A percentile compares a stretch with the other conserved stretches of the same genome.
Conservation (phyloP, 108 stramenopile species). For the Fistulifera solaris region DNA sequence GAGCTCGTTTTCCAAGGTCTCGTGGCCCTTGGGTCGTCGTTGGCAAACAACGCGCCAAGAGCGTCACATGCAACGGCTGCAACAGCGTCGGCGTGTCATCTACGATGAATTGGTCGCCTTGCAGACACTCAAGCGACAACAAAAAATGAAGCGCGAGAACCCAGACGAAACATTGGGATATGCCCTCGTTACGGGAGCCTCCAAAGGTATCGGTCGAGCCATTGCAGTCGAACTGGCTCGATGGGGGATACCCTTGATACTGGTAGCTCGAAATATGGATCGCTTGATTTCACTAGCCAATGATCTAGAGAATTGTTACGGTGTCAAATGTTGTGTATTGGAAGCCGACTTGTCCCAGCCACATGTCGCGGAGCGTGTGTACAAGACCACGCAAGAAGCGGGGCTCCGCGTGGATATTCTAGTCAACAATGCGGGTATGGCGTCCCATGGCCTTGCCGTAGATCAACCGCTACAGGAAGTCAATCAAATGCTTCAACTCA, state of each 20-base stretch:
- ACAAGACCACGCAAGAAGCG: slow-evolving; percentile 51
- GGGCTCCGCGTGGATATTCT: slow-evolving; percentile 61
- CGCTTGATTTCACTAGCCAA: slow-evolving; percentile 47
- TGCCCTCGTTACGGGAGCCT: slow-evolving; percentile 79
- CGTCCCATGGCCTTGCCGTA: slow-evolving; percentile 41
- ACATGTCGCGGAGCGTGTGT: slow-evolving; percentile 47
- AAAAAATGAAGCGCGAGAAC: slow-evolving; percentile 2
- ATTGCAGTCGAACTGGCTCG: slow-evolving; percentile 78
- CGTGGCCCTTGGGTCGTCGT: too few relatives aligned
- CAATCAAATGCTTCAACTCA: slow-evolving; percentile 57
- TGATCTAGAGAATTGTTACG: slow-evolving; percentile 76
- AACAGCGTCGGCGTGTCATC: slow-evolving; percentile 37
- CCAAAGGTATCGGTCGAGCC: slow-evolving; percentile 72
- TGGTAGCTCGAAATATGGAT: slow-evolving; percentile 66
- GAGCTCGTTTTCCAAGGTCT: not conserved
- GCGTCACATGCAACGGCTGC: slow-evolving; percentile 15
- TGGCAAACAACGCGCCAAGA: too few relatives aligned
- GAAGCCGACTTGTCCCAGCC: slow-evolving; percentile 60
- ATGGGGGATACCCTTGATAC: slow-evolving; percentile 71
- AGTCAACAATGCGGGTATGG: slow-evolving; percentile 77
- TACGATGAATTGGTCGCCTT: slow-evolving; percentile 36
- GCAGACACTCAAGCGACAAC: slow-evolving; percentile 23
- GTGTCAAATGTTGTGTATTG: slow-evolving; percentile 62
- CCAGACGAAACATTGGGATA: slow-evolving; percentile 29
- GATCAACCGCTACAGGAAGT: slow-evolving; percentile 29